Evolutionary conservation across 73 alveolate genomes (phyloP).

Genomic region (Stentor roeselii): DNA sequence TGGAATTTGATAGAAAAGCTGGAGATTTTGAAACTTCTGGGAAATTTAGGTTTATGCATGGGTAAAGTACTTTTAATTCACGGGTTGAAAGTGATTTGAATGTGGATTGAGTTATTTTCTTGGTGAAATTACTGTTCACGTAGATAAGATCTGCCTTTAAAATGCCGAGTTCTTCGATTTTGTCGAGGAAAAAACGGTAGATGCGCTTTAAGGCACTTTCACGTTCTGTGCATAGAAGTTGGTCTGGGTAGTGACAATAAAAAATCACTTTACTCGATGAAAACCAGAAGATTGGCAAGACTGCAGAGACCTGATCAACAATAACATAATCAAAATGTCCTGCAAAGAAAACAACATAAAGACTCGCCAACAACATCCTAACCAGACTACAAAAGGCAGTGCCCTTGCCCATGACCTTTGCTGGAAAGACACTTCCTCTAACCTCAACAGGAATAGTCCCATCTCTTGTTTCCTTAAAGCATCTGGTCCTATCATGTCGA

Average conservation of each 20-base stretch:
- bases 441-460: constrained; percentile 86
- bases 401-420: constrained; percentile 76
- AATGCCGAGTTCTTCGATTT: constrained; percentile 71
- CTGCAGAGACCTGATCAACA: constrained; percentile 92
- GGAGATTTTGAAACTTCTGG: constrained; percentile 51
- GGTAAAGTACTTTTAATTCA: constrained; percentile 33
- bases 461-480: constrained; percentile 88
- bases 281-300: constrained; percentile 82
- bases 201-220: constrained; percentile 63
- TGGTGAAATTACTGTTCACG: constrained; percentile 71
- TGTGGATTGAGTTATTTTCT: constrained; percentile 51
- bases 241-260: constrained; percentile 98
- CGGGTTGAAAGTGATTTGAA: constrained; percentile 16
- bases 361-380: constrained; percentile 86
- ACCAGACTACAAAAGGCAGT: constrained; percentile 93
- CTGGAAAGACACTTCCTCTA: constrained; percentile 84
- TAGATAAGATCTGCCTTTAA: constrained; percentile 58
- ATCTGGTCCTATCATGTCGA: constrained; percentile 86
- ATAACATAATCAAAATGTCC: constrained; percentile 87
- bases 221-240: constrained; percentile 89
- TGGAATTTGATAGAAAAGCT: constrained; percentile 40
- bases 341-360: constrained; percentile 86
- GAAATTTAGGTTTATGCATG: constrained; percentile 53
- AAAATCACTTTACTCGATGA: constrained; percentile 76
- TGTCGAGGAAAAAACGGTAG: constrained; percentile 85